phyloP scores from a whole-genome alignment of 1,284 basidiomycete species.

The Salmacisia buchloeana region DNA sequence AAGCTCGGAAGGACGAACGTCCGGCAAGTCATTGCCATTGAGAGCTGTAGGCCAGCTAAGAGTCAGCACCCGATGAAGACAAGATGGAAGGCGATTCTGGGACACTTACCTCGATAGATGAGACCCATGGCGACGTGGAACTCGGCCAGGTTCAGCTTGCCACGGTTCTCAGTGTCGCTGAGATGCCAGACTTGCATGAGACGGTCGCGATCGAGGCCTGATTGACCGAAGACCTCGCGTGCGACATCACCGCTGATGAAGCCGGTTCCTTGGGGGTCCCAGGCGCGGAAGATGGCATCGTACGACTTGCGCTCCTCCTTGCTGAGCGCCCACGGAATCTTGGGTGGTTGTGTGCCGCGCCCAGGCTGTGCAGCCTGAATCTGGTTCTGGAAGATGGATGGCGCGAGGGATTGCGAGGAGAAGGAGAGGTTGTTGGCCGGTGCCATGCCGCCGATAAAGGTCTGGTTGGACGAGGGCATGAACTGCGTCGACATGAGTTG shows the following conservation, averaged over 20 bases:
- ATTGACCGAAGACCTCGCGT: conserved; percentile 89
- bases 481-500: conserved; percentile 50
- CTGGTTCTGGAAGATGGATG: conserved; percentile 43
- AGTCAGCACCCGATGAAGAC: conserved; percentile 11
- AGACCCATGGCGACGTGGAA: conserved; percentile 99
- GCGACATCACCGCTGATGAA: conserved; percentile 85
- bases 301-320: conserved; percentile 94
- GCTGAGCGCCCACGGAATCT: conserved; percentile 79
- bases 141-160: conserved; percentile 71
- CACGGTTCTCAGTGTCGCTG: conserved; percentile 44
- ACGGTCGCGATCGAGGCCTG: conserved; percentile 80
- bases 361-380: conserved; percentile 58
- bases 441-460: conserved; percentile 43
- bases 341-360: conserved; percentile 65
- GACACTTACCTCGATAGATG: conserved; percentile 79
- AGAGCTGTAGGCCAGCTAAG: conserved; percentile 10
- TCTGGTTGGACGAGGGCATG: conserved; percentile 41
- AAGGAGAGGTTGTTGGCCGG: conserved; percentile 47
- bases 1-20: conserved; percentile 78
- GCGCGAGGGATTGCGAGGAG: conserved; percentile 38
- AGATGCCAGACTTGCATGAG: conserved; percentile 81
- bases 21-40: conserved; percentile 87
- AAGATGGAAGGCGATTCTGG: neutral
- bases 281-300: conserved; percentile 91
- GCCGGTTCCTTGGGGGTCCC: conserved; percentile 77